Percentiles rank a stretch among this genome's conserved stretches.
Conservation (phyloP, 768 basidiomycete species). For the Grammothele lineata region DNA sequence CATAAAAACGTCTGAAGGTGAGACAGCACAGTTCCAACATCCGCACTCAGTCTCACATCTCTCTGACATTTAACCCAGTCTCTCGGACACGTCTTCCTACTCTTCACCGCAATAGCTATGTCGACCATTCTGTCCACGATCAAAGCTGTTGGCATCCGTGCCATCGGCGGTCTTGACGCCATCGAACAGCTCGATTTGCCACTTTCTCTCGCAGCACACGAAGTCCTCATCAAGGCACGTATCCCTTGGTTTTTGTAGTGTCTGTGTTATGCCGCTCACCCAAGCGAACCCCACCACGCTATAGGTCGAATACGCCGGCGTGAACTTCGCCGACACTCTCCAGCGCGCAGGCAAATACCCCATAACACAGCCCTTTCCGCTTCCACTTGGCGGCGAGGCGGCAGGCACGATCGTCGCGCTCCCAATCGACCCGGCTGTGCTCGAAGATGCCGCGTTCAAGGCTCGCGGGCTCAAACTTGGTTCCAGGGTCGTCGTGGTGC, state of each 20-base stretch:
- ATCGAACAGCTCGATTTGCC: conserved; percentile 62
- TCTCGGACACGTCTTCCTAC: too few species aligned
- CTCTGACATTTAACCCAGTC: too few species aligned
- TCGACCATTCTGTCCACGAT: conserved; percentile 27
- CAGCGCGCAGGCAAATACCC: conserved; percentile 68
- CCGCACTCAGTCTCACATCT: too few species aligned
- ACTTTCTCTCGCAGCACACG: conserved; percentile 55
- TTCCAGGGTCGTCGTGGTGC: conserved; percentile 61
- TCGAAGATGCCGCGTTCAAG: conserved; percentile 60
- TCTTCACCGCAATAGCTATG: not conserved
- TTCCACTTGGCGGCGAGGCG: conserved; percentile 73
- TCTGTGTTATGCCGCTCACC: not conserved
- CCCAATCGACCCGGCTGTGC: conserved; percentile 59
- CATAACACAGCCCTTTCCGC: too few species aligned
- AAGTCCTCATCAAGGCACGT: conserved; percentile 51
- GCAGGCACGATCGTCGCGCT: conserved; percentile 73
- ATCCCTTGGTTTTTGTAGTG: too few species aligned
- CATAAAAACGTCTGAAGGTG: too few species aligned
- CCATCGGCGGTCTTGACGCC: conserved; percentile 76
- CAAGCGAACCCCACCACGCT: not conserved
- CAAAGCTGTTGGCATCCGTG: conserved; percentile 66
- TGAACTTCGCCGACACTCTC: conserved; percentile 90
- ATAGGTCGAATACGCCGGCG: conserved; percentile 73
- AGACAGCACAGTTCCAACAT: too few species aligned
- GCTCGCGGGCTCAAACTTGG: conserved; percentile 62